phyloP scores from a whole-genome alignment of 1,284 basidiomycete genomes.

The Pseudozyma hubeiensis region DNA sequence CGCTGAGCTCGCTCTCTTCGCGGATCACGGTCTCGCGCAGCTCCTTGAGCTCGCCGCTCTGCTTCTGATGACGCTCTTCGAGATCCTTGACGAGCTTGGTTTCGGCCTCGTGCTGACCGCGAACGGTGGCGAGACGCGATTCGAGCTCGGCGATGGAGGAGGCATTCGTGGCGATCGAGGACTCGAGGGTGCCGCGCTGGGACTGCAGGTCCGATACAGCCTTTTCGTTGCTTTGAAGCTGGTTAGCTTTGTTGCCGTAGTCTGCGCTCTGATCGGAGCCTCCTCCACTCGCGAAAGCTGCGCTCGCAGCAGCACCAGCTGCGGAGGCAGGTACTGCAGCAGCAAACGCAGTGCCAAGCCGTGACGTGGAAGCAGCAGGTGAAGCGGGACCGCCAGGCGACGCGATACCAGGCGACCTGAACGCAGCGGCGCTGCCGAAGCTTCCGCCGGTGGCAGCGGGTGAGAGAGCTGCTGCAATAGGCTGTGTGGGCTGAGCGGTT shows the following conservation, averaged over 20 bases:
- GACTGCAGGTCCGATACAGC: constrained; percentile 54
- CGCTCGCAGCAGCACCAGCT: constrained; percentile 21
- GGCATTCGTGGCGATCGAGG: constrained; percentile 42
- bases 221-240: constrained; percentile 58
- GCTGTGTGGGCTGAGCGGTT: constrained; percentile 16
- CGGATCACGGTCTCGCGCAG: constrained; percentile 84
- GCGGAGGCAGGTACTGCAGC: constrained; percentile 21
- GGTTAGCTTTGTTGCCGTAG: constrained; percentile 54
- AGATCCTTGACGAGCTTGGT: constrained; percentile 79
- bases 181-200: constrained; percentile 48
- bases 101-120: constrained; percentile 85
- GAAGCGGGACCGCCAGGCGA: constrained; percentile 29
- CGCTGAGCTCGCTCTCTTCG: constrained; percentile 91
- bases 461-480: constrained; percentile 41
- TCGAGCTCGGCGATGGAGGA: constrained; percentile 61
- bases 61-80: constrained; percentile 78
- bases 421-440: constrained; percentile 34
- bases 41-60: constrained; percentile 81
- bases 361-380: constrained; percentile 33
- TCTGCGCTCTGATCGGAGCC: constrained; percentile 46
- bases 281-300: constrained; percentile 18
- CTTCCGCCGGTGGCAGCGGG: constrained; percentile 54
- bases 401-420: constrained; percentile 32
- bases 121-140: constrained; percentile 68
- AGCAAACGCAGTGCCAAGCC: constrained; percentile 35